Base-by-base conservation (phyloP, 2,329 filamentous ascomycete species). In the Cladosporium sp. region DNA sequence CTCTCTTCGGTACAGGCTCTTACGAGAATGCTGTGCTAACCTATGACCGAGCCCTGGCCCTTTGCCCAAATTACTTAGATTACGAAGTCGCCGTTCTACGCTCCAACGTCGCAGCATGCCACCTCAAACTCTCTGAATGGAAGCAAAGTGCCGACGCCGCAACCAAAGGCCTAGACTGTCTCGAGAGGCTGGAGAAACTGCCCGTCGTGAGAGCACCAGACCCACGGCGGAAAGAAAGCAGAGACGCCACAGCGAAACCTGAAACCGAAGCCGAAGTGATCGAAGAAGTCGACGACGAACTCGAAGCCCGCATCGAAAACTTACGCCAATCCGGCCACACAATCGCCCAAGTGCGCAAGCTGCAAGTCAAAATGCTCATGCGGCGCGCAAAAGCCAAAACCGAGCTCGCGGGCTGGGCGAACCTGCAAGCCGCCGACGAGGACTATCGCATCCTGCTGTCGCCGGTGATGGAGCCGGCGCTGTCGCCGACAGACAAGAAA, bases 21-120 rank as follows among this genome's bases (percentile, higher is more conserved):
- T 94, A 88, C 74, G 83, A 87, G 58, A 85, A 88, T 62, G 93
- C 93, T 40, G 87, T 97, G 62, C 83, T 86, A 65, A 88, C 84
- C 61, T 97, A 97, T 75, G 88, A 92, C 68, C 84, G 88, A 64
- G 92, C 94, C 20, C 80, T 95, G 3, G 81, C 85, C 12, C 83
- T 86, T 7, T 92, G 90, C 68, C 93, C 93, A 1, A 87, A 85
- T 64, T 95, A 96, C 71, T 83, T 96, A 25, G 86, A 93, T 71
- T 96, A 90, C 75, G 91, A 96, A 66, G 81, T 93, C 62, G 91
- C 92, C 25, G 90, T 97, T 9, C 80, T 97, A 5, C 85, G 88
- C 60, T 92, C 89, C 71, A 97, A 97, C 76, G 88, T 97, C 64
- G 84, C 93, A 1, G 93, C 92, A 9, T 96, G 92, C 70, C 85